These are phyloP conservation scores for Fusarium keratoplasticum DNA, from an alignment of 2,329 filamentous ascomycete species.

Conservation along the genomic window DNA sequence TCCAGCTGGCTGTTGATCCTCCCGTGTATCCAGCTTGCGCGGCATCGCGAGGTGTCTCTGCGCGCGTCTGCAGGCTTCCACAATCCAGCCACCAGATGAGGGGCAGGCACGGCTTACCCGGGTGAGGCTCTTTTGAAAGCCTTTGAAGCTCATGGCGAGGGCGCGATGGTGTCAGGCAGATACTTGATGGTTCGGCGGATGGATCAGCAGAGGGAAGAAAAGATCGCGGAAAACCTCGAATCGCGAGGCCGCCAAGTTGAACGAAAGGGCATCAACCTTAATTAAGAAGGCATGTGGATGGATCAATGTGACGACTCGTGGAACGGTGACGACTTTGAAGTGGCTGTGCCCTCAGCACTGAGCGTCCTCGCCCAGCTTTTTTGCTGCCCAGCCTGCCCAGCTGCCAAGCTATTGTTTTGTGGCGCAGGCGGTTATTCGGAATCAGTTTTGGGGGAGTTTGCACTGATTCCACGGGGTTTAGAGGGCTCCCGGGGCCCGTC, in stretches of 20 bases:
- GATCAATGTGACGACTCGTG: slow-evolving; percentile 22
- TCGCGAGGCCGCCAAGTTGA: slow-evolving; percentile 44
- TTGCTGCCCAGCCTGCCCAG: slow-evolving; percentile 32
- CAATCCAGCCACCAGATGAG: slow-evolving; percentile 43
- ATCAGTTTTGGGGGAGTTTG: neutral
- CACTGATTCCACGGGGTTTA: neutral
- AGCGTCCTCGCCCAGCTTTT: slow-evolving; percentile 13
- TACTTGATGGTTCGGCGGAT: slow-evolving; percentile 4
- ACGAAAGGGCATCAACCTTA: slow-evolving; percentile 42
- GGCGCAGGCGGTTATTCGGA: slow-evolving; percentile 11
- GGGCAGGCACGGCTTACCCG: slow-evolving; percentile 71
- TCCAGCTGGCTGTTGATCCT: neutral
- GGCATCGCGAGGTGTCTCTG: slow-evolving; percentile 21
- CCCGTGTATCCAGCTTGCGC: neutral
- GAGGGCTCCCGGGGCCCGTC: neutral
- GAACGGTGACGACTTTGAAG: slow-evolving; percentile 49
- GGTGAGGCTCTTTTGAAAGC: slow-evolving; percentile 89
- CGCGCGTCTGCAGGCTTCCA: slow-evolving; percentile 27
- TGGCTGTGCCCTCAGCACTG: slow-evolving; percentile 38
- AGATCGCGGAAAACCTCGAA: slow-evolving; percentile 34
- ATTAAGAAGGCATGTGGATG: slow-evolving; percentile 36
- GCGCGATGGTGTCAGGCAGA: slow-evolving; percentile 15
- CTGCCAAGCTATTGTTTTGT: slow-evolving; percentile 15
- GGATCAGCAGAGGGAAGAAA: slow-evolving; percentile 16
- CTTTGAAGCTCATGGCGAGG: slow-evolving; percentile 90